Evolutionary conservation across 148 eudicot genomes (phyloP), one percentile per base, ranked within the genome.

Genomic region (Rhododendron vialii): DNA sequence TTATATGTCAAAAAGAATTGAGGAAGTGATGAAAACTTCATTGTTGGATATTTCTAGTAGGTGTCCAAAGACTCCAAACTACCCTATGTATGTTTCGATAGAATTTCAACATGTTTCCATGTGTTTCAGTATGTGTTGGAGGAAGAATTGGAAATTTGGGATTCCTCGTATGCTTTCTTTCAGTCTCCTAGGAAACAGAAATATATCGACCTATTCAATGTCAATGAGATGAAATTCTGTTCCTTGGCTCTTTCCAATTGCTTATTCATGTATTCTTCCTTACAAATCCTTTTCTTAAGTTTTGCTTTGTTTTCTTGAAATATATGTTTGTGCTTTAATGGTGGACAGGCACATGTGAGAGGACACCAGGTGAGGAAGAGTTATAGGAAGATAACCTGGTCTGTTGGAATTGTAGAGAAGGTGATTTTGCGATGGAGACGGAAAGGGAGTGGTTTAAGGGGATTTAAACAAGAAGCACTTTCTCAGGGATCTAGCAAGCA

Each of bases 281-380:
- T 51, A 20, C 36, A 84, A 22, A 73, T 71, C 26, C 33, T 48
- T 36, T 50, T 35, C 28, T 15, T 67, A 55, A 1, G 59, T 65
- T 65, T 67, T 41, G 51, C 50, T 55, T 59, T 47, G 18, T 22
- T 48, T n/a, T 18, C 61, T 53, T 65, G 13, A 67, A 67, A 35
- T 51, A 69, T 78, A 35, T 86, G 59, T 48, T 82, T 77, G 33
- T 41, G 36, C 30, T 80, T 71, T 83, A 67, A 82, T 84, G 87
- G 36, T 79, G 86, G 61, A 83, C 77, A 95, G 98, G 98, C 98
- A 24, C 98, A 92, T 85, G 90, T 94, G 45, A 94, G 98, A 91
- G 98, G 98, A 78, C 96, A 93, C 89, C 98, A 94, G 87, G 95
- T 92, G 69, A 92, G 98, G 91, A 96, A 96, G 88, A 92, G 89